These are phyloP conservation scores for Rhododendron williamsianum DNA, from an alignment of 148 eudicot species.

Conservation along the genomic window DNA sequence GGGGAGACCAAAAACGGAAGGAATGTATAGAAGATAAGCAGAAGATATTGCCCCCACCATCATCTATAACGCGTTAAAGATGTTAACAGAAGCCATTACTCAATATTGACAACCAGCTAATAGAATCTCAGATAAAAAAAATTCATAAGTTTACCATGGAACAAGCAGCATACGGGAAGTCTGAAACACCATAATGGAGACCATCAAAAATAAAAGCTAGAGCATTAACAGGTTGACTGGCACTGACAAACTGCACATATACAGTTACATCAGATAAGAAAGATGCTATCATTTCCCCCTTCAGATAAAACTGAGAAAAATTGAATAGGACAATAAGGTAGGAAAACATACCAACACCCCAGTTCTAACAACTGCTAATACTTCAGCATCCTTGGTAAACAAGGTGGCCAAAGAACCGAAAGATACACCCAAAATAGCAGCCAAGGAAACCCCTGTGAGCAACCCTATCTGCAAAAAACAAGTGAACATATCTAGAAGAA, in stretches of 20 bases:
- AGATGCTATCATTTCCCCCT: background rate
- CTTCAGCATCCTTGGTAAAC: constrained; percentile 69
- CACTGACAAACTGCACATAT: constrained; percentile 73
- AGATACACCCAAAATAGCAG: constrained; percentile 59
- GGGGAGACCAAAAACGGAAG: constrained; percentile 59
- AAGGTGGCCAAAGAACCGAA: constrained; percentile 62
- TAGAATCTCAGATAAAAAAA: background rate
- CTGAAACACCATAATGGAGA: constrained; percentile 88
- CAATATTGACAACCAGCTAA: background rate
- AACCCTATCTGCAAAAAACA: constrained; percentile 57
- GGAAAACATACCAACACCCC: constrained; percentile 62
- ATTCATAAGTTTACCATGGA: constrained; percentile 58
- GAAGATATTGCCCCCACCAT: constrained; percentile 69
- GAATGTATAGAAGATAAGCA: constrained; percentile 58
- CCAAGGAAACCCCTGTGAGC: constrained; percentile 56
- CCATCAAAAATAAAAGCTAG: constrained; percentile 89
- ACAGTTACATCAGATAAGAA: background rate
- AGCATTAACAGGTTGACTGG: constrained; percentile 87
- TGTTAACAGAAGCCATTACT: background rate
- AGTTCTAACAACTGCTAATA: constrained; percentile 53
- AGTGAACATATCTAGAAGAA: background rate
- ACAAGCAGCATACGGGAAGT: constrained; percentile 73
- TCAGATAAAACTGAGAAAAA: background rate
- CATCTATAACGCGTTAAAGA: constrained; percentile 40
- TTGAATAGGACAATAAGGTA: background rate